Evolutionary conservation across 139 green algal genomes (phyloP).

Genomic region (Picochlorum sp.): DNA sequence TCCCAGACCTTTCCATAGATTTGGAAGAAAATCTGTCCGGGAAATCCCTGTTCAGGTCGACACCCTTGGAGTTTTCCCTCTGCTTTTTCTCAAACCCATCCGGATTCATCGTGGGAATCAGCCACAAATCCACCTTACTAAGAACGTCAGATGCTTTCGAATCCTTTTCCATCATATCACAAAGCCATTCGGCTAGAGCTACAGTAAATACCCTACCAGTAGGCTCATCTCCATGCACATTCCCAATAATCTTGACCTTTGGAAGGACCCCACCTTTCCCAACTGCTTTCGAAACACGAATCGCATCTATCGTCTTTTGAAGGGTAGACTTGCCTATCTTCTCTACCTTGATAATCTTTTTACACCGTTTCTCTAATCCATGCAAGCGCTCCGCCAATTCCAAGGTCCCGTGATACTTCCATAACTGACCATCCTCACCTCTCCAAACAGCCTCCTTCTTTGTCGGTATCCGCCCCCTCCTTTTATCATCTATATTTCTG

Average conservation of each 20-base stretch:
- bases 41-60: conserved; percentile 90
- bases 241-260: conserved; percentile 59
- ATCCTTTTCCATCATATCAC: conserved; percentile 29
- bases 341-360: too few species aligned
- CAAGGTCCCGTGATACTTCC: not conserved
- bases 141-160: conserved; percentile 40
- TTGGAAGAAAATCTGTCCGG: conserved; percentile 55
- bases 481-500: not conserved
- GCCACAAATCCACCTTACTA: conserved; percentile 45
- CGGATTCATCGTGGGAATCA: conserved; percentile 80
- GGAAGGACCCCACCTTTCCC: conserved; percentile 29
- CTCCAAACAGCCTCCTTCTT: conserved; percentile 5
- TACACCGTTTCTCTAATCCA: not conserved
- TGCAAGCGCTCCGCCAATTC: not conserved
- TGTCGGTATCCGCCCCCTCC: not conserved
- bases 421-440: too few species aligned
- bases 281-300: too few species aligned
- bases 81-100: conserved; percentile 64
- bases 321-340: too few species aligned
- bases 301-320: too few species aligned
- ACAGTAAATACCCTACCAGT: conserved; percentile 65
- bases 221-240: conserved; percentile 87
- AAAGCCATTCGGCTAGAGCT: conserved; percentile 71
- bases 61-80: conserved; percentile 38
- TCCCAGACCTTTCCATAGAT: conserved; percentile 23